Base-by-base conservation (phyloP, 2,329 filamentous ascomycete species). In the Coccinonectria pachysandricola region DNA sequence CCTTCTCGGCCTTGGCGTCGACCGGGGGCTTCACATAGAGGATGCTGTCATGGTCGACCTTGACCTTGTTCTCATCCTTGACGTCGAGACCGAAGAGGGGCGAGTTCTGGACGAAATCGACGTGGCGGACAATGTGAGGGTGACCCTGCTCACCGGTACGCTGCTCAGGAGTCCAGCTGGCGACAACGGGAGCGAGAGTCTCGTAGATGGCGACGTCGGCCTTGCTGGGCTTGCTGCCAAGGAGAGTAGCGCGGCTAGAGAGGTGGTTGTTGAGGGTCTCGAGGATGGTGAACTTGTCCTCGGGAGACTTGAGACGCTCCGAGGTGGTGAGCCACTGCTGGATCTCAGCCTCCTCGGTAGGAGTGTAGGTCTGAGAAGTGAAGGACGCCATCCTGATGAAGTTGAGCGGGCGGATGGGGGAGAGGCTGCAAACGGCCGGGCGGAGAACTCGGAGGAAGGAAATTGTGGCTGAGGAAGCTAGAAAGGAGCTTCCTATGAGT, bases 61-160 rank as follows among this genome's bases (percentile, higher is more conserved):
- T 61, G 46, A 95, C 61, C 67, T 91, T 94, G 50, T 91, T 75
- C 27, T 60, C 66, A 9, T 79, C 73, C 35, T 68, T 64, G 39
- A 94, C 61, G 35, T 71, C 69, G 34, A 94, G 65, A 11, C 68
- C 77, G 38, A 78, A 79, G 36, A 92, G 68, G 23, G 76, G 65
- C 23, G 82, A 79, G 63, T 93, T 93, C 66, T 96, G 88, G 39
- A 96, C 83, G 53, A 95, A 94, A 62, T 95, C 88, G 49, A 95
- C 59, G 54, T 84, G 81, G 41, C 88, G 83, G 31, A 95, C 83
- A 41, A 96, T 81, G 60, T 96, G 78, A 37, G 92, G 87, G 56
- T 80, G 79, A 35, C 88, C 88, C 38, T 85, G 70, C 62, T 93
- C 76, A 36, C 88, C 88, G 12, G 88, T 93, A 50, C 83, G 75